Evolutionary conservation across 371 early-diverging fungal genomes (phyloP).

Genomic region (Amoeboradix gromovi): DNA sequence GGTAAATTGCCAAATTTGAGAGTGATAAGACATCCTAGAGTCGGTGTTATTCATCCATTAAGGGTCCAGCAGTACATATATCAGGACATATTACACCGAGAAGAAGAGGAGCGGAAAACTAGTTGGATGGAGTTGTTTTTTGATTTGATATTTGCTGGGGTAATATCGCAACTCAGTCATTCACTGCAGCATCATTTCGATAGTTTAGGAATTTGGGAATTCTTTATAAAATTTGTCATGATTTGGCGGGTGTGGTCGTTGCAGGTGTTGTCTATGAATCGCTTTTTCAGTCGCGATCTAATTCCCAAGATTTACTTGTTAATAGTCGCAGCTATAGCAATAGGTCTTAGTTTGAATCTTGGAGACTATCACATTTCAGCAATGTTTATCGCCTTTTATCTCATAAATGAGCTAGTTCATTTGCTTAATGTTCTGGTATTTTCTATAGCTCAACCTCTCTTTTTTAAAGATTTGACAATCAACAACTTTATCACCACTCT

Average conservation of each 20-base stretch:
- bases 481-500: constrained; percentile 3
- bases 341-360: constrained; percentile 3
- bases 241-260: constrained; percentile 3
- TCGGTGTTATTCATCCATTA: no score
- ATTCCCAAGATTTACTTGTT: constrained; percentile 5
- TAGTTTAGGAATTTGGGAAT: constrained; percentile 1
- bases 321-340: constrained; percentile 2
- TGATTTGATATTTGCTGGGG: constrained; percentile 8
- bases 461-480: constrained; percentile 3
- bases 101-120: constrained; percentile 2
- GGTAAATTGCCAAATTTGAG: no score
- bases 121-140: constrained; percentile 8
- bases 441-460: no score
- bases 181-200: not conserved
- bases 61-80: constrained; percentile 7
- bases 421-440: no score
- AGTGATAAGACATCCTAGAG: no score
- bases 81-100: constrained; percentile 5
- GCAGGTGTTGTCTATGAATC: constrained; percentile 2
- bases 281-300: constrained; percentile 3
- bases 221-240: constrained; percentile 3
- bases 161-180: constrained; percentile 2
- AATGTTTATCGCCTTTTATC: no score
- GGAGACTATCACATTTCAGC: constrained; percentile 2
- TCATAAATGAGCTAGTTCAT: no score